These are phyloP conservation scores for Closterium sp. DNA, from an alignment of 139 green algal genomes.

Conservation along the genomic window DNA sequence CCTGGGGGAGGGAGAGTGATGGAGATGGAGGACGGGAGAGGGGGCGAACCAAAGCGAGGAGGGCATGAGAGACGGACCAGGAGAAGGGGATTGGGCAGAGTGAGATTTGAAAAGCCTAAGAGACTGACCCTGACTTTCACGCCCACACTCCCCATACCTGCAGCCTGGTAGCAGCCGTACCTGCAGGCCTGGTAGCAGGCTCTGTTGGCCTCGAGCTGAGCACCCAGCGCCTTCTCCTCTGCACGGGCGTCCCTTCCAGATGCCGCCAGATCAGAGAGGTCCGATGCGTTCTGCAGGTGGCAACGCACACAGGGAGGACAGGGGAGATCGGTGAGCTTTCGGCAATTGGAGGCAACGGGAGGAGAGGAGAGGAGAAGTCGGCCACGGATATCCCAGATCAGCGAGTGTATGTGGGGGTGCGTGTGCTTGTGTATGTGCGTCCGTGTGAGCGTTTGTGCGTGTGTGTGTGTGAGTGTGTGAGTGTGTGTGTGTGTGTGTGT, in stretches of 20 bases:
- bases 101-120: neutral
- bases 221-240: conserved; percentile 15
- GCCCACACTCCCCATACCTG: neutral
- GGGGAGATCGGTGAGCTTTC: neutral
- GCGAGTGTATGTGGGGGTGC: neutral
- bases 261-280: conserved; percentile 66
- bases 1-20: neutral
- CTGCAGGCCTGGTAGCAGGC: conserved; percentile 7
- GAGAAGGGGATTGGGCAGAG: neutral
- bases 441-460: neutral
- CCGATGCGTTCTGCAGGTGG: conserved; percentile 45
- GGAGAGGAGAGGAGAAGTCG: neutral
- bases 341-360: neutral
- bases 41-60: neutral
- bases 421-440: neutral
- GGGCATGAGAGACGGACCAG: neutral
- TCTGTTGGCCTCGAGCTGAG: conserved; percentile 28
- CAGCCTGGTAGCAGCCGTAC: no score
- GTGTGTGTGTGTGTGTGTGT: neutral
- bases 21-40: neutral
- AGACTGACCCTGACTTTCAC: neutral
- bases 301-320: neutral
- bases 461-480: neutral
- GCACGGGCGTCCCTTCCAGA: conserved; percentile 11
- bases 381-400: neutral